Percentiles rank a stretch among this genome's conserved stretches.
Evolutionary conservation across 2,329 filamentous ascomycete species (phyloP).

Genomic region (Fusarium stilboides): DNA sequence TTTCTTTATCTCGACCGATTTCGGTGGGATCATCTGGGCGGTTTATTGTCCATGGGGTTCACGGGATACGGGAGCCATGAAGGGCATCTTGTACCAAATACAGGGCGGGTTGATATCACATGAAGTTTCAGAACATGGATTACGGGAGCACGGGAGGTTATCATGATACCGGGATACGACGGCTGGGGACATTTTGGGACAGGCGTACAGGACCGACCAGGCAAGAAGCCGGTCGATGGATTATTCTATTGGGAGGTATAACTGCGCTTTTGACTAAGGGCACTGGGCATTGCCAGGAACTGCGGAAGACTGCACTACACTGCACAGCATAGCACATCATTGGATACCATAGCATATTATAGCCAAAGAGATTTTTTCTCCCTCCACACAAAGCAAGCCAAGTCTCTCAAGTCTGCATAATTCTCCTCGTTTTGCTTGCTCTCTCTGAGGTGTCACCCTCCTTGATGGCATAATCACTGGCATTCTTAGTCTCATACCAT

Average conservation of each 20-base stretch:
- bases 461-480: slow-evolving; percentile 13
- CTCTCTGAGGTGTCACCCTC: slow-evolving; percentile 14
- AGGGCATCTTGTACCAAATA: slow-evolving; percentile 53
- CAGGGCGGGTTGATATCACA: slow-evolving; percentile 52
- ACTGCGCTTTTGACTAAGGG: slow-evolving; percentile 43
- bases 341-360: slow-evolving; percentile 51
- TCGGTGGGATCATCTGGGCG: slow-evolving; percentile 43
- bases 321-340: slow-evolving; percentile 50
- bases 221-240: slow-evolving; percentile 46
- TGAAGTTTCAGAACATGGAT: slow-evolving; percentile 56
- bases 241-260: slow-evolving; percentile 43
- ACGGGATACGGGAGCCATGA: slow-evolving; percentile 46
- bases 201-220: slow-evolving; percentile 49
- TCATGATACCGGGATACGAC: slow-evolving; percentile 54
- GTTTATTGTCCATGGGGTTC: slow-evolving; percentile 45
- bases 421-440: slow-evolving; percentile 16
- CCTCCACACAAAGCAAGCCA: slow-evolving; percentile 43
- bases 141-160: slow-evolving; percentile 52
- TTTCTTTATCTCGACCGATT: slow-evolving; percentile 42
- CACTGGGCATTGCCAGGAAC: slow-evolving; percentile 47
- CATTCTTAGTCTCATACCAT: slow-evolving; percentile 15
- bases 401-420: slow-evolving; percentile 27
- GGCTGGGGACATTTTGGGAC: slow-evolving; percentile 44
- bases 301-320: slow-evolving; percentile 50
- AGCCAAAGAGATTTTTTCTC: slow-evolving; percentile 47